These are phyloP conservation scores for Mikania micrantha DNA, from an alignment of 129 eudicot genomes.

Conservation along the genomic window DNA sequence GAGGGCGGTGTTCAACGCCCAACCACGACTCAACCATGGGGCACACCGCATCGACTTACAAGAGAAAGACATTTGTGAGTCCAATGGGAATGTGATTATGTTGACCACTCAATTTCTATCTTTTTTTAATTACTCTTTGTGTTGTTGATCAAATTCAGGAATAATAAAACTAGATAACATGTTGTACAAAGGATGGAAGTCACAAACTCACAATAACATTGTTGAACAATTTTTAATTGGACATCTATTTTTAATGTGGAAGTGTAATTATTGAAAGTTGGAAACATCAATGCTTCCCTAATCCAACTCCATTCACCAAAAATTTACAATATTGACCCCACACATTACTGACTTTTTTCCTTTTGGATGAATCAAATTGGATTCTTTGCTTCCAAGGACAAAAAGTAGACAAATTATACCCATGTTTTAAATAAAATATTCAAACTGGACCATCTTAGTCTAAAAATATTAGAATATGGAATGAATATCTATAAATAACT, in stretches of 20 bases:
- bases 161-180: no score
- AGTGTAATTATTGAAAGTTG: conserved; percentile 1
- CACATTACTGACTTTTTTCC: background rate
- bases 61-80: no score
- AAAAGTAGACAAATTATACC: conserved; percentile 6
- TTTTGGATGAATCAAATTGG: conserved; percentile 10
- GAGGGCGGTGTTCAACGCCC: no score
- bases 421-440: background rate
- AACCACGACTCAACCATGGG: no score
- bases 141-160: no score
- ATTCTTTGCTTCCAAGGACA: conserved; percentile 25
- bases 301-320: background rate
- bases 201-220: background rate
- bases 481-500: no score
- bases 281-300: background rate
- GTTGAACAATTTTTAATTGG: background rate
- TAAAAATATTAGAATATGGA: no score
- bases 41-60: no score
- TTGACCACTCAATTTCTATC: no score
- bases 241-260: background rate
- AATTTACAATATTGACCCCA: conserved; percentile 7
- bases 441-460: no score
- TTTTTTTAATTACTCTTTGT: no score
- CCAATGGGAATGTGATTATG: no score
- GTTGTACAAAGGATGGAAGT: background rate